phyloP scores from a whole-genome alignment of 2,329 filamentous ascomycete genomes.

The Fulvia fulva region DNA sequence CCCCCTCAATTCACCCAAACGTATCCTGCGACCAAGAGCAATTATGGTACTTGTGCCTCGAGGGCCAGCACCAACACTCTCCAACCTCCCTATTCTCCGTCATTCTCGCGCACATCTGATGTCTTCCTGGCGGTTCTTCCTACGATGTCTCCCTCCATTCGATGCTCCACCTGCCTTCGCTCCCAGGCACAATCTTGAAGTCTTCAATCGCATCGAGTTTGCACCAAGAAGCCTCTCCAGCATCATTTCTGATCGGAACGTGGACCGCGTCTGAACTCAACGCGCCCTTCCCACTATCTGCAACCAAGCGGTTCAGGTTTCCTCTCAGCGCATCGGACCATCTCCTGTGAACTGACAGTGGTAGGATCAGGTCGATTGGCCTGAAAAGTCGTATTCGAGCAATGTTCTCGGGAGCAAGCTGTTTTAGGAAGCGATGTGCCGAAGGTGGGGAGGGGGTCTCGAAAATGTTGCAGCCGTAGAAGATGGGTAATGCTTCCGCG shows the following conservation, averaged over 20 bases:
- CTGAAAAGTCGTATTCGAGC: conserved; percentile 12
- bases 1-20: not conserved
- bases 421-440: conserved; percentile 15
- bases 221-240: conserved; percentile 4
- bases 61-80: conserved; percentile 1
- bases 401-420: conserved; percentile 10
- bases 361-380: conserved; percentile 13
- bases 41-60: not conserved
- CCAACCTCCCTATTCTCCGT: not conserved
- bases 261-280: conserved; percentile 15
- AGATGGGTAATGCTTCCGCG: conserved; percentile 20
- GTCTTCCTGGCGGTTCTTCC: not conserved
- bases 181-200: conserved; percentile 1
- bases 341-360: conserved; percentile 6
- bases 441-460: conserved; percentile 14
- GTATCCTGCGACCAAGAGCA: not conserved
- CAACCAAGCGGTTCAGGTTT: conserved; percentile 14
- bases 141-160: conserved; percentile 6
- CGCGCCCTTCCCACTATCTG: conserved; percentile 11
- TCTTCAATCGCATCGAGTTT: conserved; percentile 8
- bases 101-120: not conserved
- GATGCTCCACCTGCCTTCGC: conserved; percentile 9
- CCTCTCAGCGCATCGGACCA: conserved; percentile 12
- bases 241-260: conserved; percentile 12
- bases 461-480: conserved; percentile 23